Evolutionary conservation across 495 filamentous ascomycete genomes (phyloP).

Genomic region (Aspergillus avenaceus): DNA sequence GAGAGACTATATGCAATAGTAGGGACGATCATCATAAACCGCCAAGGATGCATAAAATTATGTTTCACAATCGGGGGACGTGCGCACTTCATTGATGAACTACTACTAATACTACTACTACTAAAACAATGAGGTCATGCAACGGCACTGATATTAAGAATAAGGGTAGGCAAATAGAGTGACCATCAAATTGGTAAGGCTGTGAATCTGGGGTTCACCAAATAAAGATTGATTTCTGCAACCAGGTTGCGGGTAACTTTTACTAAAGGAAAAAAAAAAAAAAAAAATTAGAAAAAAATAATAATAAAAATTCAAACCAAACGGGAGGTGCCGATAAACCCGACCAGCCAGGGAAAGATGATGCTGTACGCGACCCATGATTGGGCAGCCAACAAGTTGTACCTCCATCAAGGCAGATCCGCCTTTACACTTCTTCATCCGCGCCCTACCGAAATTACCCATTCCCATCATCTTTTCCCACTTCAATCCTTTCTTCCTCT

Average conservation of each 20-base stretch:
- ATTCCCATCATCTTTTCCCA: not conserved
- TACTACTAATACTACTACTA: too few relatives aligned
- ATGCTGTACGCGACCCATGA: not conserved
- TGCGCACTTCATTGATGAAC: not conserved
- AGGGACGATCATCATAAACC: not conserved
- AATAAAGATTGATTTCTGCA: not conserved
- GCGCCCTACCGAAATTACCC: slow-evolving; percentile 6
- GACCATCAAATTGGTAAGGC: not conserved
- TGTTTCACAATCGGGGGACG: not conserved
- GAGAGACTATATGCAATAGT: not conserved
- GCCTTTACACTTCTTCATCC: slow-evolving; percentile 1
- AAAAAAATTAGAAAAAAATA: not conserved
- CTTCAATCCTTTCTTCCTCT: slow-evolving; percentile 6
- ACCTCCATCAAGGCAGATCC: not conserved
- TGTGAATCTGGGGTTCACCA: not conserved
- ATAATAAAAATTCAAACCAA: not conserved
- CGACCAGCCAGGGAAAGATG: not conserved
- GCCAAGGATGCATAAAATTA: not conserved
- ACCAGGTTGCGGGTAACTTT: too few relatives aligned
- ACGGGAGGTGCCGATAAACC: slow-evolving; percentile 2
- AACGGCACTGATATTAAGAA: too few relatives aligned
- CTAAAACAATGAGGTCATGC: too few relatives aligned
- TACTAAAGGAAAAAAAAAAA: not conserved
- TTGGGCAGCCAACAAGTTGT: not conserved
- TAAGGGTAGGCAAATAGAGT: too few relatives aligned